These are phyloP conservation scores for Ramichloridium luteum DNA, from an alignment of 2,329 filamentous ascomycete genomes.

Conservation along the genomic window DNA sequence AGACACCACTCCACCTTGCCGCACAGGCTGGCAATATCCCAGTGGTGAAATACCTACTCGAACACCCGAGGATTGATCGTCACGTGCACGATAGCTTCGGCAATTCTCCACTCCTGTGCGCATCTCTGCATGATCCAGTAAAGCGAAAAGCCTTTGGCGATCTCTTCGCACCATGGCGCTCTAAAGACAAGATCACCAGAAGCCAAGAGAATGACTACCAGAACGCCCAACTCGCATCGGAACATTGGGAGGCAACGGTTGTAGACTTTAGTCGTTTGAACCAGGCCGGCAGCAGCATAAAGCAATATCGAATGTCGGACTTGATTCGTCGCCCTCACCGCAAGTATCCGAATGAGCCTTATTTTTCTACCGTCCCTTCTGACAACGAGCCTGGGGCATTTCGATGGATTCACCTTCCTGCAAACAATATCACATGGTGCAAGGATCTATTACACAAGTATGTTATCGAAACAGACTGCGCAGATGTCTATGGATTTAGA, in stretches of 20 bases:
- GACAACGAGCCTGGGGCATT: constrained; percentile 28
- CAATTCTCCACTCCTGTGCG: constrained; percentile 29
- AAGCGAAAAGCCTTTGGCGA: constrained; percentile 25
- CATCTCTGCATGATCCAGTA: constrained; percentile 27
- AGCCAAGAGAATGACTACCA: constrained; percentile 16
- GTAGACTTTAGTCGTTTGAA: constrained; percentile 7
- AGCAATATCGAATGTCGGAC: constrained; percentile 1
- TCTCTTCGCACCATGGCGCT: constrained; percentile 27
- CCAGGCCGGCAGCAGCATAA: constrained; percentile 3
- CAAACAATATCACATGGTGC: constrained; percentile 45
- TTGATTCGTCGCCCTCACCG: constrained; percentile 4
- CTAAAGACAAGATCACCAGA: constrained; percentile 18
- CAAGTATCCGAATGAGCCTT: constrained; percentile 5
- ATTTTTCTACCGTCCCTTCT: constrained; percentile 20
- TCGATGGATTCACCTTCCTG: constrained; percentile 33
- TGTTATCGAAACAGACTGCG: constrained; percentile 48
- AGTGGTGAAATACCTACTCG: constrained; percentile 7
- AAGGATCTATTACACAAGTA: constrained; percentile 49
- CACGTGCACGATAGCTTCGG: constrained; percentile 30
- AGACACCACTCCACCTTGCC: constrained; percentile 9
- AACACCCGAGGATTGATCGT: constrained; percentile 21
- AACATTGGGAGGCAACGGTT: constrained; percentile 6
- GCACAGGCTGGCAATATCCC: constrained; percentile 11
- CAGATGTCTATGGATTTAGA: constrained; percentile 50
- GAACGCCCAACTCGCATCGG: constrained; percentile 24